A percentile compares a stretch with the other conserved stretches of the same genome.
Conservation (phyloP, 208 protist genomes). For the Wallacemonas sp. region DNA sequence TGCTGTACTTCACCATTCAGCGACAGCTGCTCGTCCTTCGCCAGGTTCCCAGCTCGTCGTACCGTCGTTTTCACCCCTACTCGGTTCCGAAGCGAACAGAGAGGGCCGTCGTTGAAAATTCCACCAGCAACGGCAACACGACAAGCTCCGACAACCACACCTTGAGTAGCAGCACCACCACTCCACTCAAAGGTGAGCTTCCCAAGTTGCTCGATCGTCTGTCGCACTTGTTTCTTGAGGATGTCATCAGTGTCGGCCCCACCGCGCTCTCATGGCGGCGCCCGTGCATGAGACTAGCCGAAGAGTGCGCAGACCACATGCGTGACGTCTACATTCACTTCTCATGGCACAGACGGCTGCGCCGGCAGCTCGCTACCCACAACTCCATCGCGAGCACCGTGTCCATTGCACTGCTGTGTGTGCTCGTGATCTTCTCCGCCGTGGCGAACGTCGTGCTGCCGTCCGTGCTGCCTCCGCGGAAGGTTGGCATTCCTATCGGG, state of each 20-base stretch:
- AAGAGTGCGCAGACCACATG: constrained; percentile 74
- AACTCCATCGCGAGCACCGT: constrained; percentile 41
- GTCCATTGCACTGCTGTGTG: constrained; percentile 47
- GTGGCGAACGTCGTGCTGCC: constrained; percentile 57
- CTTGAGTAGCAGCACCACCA: constrained; percentile 16
- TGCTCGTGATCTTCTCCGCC: constrained; percentile 46
- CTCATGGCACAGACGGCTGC: constrained; percentile 39
- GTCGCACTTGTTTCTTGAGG: constrained; percentile 65
- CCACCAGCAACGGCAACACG: constrained; percentile 13
- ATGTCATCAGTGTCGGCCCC: constrained; percentile 66
- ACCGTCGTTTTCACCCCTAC: constrained; percentile 28
- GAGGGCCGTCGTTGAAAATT: background rate
- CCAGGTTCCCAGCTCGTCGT: constrained; percentile 42
- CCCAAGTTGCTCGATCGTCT: constrained; percentile 69
- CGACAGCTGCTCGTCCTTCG: constrained; percentile 51
- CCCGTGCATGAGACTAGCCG: constrained; percentile 60
- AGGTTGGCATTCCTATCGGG: constrained; percentile 48
- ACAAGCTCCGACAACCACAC: constrained; percentile 8
- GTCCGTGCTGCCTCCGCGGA: constrained; percentile 34
- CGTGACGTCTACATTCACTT: constrained; percentile 56
- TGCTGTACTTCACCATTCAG: constrained; percentile 67
- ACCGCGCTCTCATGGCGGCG: constrained; percentile 78
- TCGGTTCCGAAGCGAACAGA: background rate
- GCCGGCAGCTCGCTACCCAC: constrained; percentile 52
- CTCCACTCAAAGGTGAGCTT: constrained; percentile 51